These are phyloP conservation scores for Cytidiella melzeri DNA, from an alignment of 768 basidiomycete species.

Conservation along the genomic window DNA sequence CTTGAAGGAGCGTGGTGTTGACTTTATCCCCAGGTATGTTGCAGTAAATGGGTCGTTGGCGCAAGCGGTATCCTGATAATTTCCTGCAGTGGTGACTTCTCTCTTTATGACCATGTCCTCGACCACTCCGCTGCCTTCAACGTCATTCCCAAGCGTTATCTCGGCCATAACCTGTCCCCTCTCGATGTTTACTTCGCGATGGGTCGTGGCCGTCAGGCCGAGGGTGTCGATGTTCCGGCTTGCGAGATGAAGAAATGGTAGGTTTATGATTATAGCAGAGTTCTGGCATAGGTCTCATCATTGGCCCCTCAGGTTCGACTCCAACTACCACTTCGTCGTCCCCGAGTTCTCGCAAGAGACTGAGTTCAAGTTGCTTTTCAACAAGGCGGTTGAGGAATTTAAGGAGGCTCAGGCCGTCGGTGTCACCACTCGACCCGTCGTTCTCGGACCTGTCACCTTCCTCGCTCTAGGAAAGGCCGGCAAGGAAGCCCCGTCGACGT, in stretches of 20 bases:
- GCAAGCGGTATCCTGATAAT: slow-evolving; percentile 15
- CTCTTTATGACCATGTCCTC: slow-evolving; percentile 97
- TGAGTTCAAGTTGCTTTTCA: slow-evolving; percentile 92
- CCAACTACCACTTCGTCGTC: slow-evolving; percentile 98
- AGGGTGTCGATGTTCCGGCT: slow-evolving; percentile 92
- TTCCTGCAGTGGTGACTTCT: slow-evolving; percentile 83
- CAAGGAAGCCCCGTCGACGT: slow-evolving; percentile 76
- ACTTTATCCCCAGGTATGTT: slow-evolving; percentile 83
- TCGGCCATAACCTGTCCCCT: slow-evolving; percentile 75
- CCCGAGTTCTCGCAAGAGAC: slow-evolving; percentile 88
- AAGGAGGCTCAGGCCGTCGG: slow-evolving; percentile 91
- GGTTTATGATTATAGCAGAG: slow-evolving; percentile 22
- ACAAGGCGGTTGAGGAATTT: slow-evolving; percentile 93
- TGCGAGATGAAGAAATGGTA: slow-evolving; percentile 99
- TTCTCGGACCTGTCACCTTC: slow-evolving; percentile 95
- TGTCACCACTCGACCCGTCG: slow-evolving; percentile 86
- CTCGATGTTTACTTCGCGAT: slow-evolving; percentile 98
- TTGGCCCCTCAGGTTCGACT: slow-evolving; percentile 72
- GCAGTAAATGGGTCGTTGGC: slow-evolving; percentile 14
- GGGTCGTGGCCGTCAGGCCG: slow-evolving; percentile 96
- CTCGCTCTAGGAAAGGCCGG: slow-evolving; percentile 88
- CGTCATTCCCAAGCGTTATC: slow-evolving; percentile 92
- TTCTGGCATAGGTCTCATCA: not conserved
- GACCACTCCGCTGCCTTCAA: slow-evolving; percentile 97
- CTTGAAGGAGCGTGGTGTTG: slow-evolving; percentile 81